phyloP scores from a whole-genome alignment of 352 stramenopile species.

The Pythium phragmitis region DNA sequence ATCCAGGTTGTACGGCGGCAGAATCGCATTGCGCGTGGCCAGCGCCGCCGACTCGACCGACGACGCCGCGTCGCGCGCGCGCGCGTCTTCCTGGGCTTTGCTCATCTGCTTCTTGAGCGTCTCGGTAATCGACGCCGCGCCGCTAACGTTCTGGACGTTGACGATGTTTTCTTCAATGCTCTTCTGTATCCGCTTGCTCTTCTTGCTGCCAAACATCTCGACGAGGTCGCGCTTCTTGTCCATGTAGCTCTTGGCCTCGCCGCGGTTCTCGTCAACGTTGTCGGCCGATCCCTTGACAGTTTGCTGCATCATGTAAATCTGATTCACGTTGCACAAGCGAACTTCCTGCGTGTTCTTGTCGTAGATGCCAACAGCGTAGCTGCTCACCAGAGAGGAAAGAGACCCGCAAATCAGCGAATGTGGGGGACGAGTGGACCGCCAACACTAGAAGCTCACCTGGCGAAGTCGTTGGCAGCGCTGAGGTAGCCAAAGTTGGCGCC shows the following conservation, averaged over 20 bases:
- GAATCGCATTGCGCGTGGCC: conserved; percentile 59
- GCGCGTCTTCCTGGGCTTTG: conserved; percentile 51
- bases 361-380: conserved; percentile 74
- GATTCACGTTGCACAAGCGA: conserved; percentile 71
- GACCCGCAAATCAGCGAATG: background rate
- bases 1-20: conserved; percentile 73
- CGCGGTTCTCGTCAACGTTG: conserved; percentile 66
- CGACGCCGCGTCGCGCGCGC: conserved; percentile 49
- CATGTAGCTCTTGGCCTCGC: conserved; percentile 58
- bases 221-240: conserved; percentile 74
- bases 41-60: conserved; percentile 55
- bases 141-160: conserved; percentile 72
- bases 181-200: conserved; percentile 83
- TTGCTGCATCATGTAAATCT: conserved; percentile 88
- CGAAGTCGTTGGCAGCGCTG: conserved; percentile 61
- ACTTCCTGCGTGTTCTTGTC: conserved; percentile 77
- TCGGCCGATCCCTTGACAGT: conserved; percentile 67
- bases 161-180: conserved; percentile 84
- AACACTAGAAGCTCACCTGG: conserved; percentile 30
- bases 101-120: conserved; percentile 79
- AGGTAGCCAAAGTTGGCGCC: conserved; percentile 86
- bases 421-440: background rate
- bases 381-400: background rate
- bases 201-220: conserved; percentile 80
- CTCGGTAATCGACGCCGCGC: conserved; percentile 59